These are phyloP conservation scores for Polygonum aviculare DNA, from an alignment of 148 eudicot species.

Conservation along the genomic window DNA sequence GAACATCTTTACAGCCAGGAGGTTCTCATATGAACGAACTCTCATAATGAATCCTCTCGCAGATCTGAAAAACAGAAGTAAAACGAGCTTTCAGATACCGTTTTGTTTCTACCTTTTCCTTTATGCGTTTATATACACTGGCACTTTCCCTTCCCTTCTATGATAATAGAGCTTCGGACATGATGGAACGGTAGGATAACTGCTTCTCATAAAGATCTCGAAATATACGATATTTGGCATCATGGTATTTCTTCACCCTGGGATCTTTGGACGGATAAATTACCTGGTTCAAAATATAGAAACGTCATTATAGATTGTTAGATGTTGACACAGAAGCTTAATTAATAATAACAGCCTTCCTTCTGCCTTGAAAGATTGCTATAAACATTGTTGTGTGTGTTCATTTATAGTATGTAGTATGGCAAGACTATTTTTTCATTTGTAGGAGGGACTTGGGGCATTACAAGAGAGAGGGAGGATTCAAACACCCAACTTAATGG, in stretches of 20 bases:
- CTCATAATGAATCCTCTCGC: neutral
- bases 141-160: neutral
- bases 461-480: no score
- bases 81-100: neutral
- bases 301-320: neutral
- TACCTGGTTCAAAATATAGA: slow-evolving; percentile 37
- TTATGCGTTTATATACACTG: neutral
- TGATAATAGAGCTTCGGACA: slow-evolving; percentile 41
- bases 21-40: neutral
- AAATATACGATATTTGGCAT: slow-evolving; percentile 71
- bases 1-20: neutral
- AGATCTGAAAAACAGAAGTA: neutral
- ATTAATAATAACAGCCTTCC: neutral
- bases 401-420: neutral
- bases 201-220: slow-evolving; percentile 76
- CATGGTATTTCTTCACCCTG: slow-evolving; percentile 81
- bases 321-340: neutral
- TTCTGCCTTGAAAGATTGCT: neutral
- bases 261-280: slow-evolving; percentile 72
- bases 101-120: neutral
- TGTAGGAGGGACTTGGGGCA: no score
- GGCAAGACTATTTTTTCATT: neutral
- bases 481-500: no score
- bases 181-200: slow-evolving; percentile 55
- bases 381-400: neutral